Conservation (phyloP, 1,284 basidiomycete species). For the Agroathelia rolfsii region DNA sequence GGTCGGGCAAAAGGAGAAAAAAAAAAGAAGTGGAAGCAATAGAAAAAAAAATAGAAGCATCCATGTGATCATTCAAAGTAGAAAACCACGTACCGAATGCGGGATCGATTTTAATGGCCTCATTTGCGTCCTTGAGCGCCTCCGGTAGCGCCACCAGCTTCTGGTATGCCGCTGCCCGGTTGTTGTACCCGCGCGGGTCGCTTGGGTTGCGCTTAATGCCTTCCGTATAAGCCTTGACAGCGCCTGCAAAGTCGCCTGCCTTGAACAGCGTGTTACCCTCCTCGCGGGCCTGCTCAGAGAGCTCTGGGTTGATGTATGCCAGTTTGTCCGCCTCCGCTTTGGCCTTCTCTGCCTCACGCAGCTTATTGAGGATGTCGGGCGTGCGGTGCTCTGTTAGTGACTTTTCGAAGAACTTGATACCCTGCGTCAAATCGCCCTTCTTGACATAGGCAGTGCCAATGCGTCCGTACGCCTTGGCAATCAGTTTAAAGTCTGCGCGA, state of each 20-base stretch:
- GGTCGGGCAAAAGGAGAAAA: too few species aligned
- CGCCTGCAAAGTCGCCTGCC: slow-evolving; percentile 81
- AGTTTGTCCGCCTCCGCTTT: slow-evolving; percentile 72
- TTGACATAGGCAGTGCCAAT: slow-evolving; percentile 82
- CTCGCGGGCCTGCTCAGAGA: slow-evolving; percentile 79
- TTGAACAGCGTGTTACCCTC: slow-evolving; percentile 94
- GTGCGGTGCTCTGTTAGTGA: slow-evolving; percentile 96
- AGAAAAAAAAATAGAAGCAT: background rate
- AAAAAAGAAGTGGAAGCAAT: background rate
- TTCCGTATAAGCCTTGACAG: slow-evolving; percentile 91
- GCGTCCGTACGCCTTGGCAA: slow-evolving; percentile 85
- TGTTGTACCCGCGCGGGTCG: slow-evolving; percentile 93
- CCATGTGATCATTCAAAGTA: too few species aligned
- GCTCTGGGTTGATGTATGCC: slow-evolving; percentile 86
- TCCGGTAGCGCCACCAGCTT: slow-evolving; percentile 93
- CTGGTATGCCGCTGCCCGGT: slow-evolving; percentile 93
- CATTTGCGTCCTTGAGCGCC: slow-evolving; percentile 91
- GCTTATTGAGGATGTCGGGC: slow-evolving; percentile 85
- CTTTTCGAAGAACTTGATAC: slow-evolving; percentile 87
- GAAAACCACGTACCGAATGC: slow-evolving; percentile 53
- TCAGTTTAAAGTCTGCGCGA: slow-evolving; percentile 72
- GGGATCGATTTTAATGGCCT: slow-evolving; percentile 89
- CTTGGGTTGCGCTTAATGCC: slow-evolving; percentile 91
- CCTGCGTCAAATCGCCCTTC: slow-evolving; percentile 69
- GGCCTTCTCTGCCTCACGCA: slow-evolving; percentile 76